Base-by-base conservation (phyloP, 2,329 filamentous ascomycete genomes). In the Pestalotiopsis sp. region DNA sequence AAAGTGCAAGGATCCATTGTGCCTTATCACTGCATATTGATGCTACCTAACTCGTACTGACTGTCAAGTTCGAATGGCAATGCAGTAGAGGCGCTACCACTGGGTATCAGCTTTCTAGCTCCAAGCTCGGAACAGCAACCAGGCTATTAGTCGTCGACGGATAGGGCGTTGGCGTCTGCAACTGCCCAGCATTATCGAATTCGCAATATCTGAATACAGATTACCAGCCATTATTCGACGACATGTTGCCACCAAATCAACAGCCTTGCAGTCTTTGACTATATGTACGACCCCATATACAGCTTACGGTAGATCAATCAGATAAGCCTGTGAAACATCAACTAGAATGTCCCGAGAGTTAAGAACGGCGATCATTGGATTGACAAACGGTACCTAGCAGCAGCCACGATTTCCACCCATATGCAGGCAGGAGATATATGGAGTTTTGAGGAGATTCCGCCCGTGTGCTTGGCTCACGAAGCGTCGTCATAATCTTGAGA, bases 371-470 rank as follows among this genome's bases (percentile, higher is more conserved):
- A 74, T 74, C 72, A 75, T 69, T 63, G 71, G 72, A 69, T 67
- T 73, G 72, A 69, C 69, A 74, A 73, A 70, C 72, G 72, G 71
- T 31, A 74, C 66, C 71, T 73, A 61, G 67, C 68, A 25, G 68
- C 62, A 73, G 68, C 69, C 68, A 72, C 70, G n/a, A 69, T 64
- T 65, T 69, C 70, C 67, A 45, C 65, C 27, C 65, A 45, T 56
- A 20, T 67, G 65, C 65, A 67, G 41, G 63, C 20, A 38, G 6
- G 13, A 23, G 25, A 49, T 20, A 23, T 56, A 14, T 23, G 63
- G 31, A 66, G 52, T 17, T 25, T 36, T 9, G 31, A 36, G 31
- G 31, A 7, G 31, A 36, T 36, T 9, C 31, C 7, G 17, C 31
- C 31, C 27, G 25, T 36, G 39, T 27, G 52, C 14, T 17, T 45